phyloP scores from a whole-genome alignment of 805 yeast genomes.

The Brettanomyces bruxellensis region DNA sequence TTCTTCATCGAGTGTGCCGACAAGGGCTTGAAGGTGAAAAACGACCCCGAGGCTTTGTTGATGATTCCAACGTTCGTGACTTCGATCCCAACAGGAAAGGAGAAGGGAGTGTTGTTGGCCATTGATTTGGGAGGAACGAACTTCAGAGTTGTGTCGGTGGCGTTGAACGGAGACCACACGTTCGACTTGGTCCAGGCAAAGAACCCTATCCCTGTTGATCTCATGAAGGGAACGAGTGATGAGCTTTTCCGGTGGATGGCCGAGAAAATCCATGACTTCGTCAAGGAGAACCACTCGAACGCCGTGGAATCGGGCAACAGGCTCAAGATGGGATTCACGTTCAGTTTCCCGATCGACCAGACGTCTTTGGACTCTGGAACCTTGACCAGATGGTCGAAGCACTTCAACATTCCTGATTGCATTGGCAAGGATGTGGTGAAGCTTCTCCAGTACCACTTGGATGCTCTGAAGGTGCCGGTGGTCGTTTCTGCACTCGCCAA shows the following conservation, averaged over 20 bases:
- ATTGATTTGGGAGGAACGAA: conserved; percentile 97
- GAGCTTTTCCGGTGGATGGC: conserved; percentile 74
- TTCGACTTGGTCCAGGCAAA: conserved; percentile 70
- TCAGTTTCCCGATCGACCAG: conserved; percentile 88
- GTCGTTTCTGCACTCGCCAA: conserved; percentile 82
- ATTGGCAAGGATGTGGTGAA: conserved; percentile 78
- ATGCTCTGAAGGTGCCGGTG: conserved; percentile 51
- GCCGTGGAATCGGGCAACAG: conserved; percentile 12
- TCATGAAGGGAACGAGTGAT: conserved; percentile 58
- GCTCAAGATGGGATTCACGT: conserved; percentile 84
- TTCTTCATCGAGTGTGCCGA: conserved; percentile 55
- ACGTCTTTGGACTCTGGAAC: conserved; percentile 71
- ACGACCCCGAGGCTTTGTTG: conserved; percentile 46
- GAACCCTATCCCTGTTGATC: conserved; percentile 66
- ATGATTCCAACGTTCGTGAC: conserved; percentile 95
- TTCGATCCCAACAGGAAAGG: conserved; percentile 75
- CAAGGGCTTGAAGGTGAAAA: conserved; percentile 40
- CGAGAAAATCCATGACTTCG: conserved; percentile 52
- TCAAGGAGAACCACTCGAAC: conserved; percentile 50
- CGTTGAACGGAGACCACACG: conserved; percentile 69
- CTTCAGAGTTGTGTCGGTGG: conserved; percentile 87
- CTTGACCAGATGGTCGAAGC: conserved; percentile 93
- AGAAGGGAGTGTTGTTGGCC: conserved; percentile 74
- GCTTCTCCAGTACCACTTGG: conserved; percentile 61
- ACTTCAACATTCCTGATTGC: conserved; percentile 78